phyloP scores from a whole-genome alignment of 768 basidiomycete genomes.

The Naganishia antarctica region DNA sequence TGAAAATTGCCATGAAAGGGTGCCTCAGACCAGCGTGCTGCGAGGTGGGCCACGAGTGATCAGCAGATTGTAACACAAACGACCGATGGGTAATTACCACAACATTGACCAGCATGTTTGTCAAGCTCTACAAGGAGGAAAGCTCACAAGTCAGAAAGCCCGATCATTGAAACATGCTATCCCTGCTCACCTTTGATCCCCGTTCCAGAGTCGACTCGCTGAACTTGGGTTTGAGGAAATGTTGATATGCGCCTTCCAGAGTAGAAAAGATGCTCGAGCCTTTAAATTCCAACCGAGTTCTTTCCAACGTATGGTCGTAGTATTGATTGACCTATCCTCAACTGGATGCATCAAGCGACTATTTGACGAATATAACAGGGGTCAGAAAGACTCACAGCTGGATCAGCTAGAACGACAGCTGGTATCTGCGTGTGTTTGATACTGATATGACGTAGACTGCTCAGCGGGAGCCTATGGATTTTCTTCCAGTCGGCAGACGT shows the following conservation, averaged over 20 bases:
- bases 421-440: slow-evolving; percentile 45
- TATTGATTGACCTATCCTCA: slow-evolving; percentile 62
- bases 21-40: slow-evolving; percentile 13
- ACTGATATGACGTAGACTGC: no score
- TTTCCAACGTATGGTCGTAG: slow-evolving; percentile 63
- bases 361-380: not conserved
- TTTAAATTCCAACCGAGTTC: slow-evolving; percentile 59
- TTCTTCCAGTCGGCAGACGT: no score
- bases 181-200: slow-evolving; percentile 39
- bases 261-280: slow-evolving; percentile 61
- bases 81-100: slow-evolving; percentile 55
- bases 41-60: not conserved
- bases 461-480: no score
- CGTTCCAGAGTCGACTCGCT: slow-evolving; percentile 43
- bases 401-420: slow-evolving; percentile 72
- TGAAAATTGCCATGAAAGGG: slow-evolving; percentile 16
- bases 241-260: slow-evolving; percentile 61
- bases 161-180: not conserved
- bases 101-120: slow-evolving; percentile 64
- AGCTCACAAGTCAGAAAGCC: not conserved
- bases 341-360: not conserved
- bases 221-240: slow-evolving; percentile 41
- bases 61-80: not conserved
- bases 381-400: slow-evolving; percentile 56
- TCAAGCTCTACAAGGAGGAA: not conserved